phyloP scores from a whole-genome alignment of 371 early-diverging fungal species.

The Mucor piriformis region DNA sequence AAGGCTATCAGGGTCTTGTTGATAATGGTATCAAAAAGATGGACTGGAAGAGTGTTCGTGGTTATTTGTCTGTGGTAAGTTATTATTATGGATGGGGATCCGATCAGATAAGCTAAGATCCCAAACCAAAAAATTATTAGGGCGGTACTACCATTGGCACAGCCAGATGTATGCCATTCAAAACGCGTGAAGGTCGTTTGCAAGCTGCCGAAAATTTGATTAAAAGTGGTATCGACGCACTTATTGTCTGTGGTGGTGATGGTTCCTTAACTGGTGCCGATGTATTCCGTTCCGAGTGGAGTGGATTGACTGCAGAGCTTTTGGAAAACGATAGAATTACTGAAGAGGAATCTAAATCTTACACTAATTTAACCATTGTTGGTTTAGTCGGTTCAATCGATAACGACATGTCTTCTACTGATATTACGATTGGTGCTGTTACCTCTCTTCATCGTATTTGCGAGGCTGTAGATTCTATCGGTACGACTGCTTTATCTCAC shows the following conservation, averaged over 20 bases:
- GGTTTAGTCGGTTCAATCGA: slow-evolving; percentile 97
- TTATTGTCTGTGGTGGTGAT: slow-evolving; percentile 99
- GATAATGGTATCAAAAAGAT: slow-evolving; percentile 85
- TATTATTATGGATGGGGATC: too few species aligned
- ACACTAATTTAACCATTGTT: slow-evolving; percentile 85
- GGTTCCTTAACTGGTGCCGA: slow-evolving; percentile 98
- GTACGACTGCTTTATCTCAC: slow-evolving; percentile 96
- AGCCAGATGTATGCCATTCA: slow-evolving; percentile 91
- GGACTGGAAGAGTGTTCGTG: slow-evolving; percentile 89
- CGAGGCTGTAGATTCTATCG: slow-evolving; percentile 94
- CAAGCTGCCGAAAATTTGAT: slow-evolving; percentile 89
- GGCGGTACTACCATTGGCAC: slow-evolving; percentile 98
- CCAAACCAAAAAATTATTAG: slow-evolving; percentile 35
- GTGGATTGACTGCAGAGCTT: slow-evolving; percentile 77
- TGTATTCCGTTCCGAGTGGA: slow-evolving; percentile 93
- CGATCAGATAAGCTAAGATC: not conserved
- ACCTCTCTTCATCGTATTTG: slow-evolving; percentile 97
- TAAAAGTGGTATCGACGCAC: slow-evolving; percentile 90
- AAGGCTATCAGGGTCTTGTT: slow-evolving; percentile 98
- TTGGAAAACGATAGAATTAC: slow-evolving; percentile 60
- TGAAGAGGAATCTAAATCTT: slow-evolving; percentile 56
- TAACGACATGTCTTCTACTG: slow-evolving; percentile 97
- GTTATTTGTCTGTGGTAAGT: slow-evolving; percentile 70
- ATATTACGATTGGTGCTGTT: slow-evolving; percentile 97
- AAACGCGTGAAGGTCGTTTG: slow-evolving; percentile 86